Percentiles rank a stretch among this genome's conserved stretches.
Conservation (phyloP, 2,329 filamentous ascomycete species). For the Epichloe uncinata region DNA sequence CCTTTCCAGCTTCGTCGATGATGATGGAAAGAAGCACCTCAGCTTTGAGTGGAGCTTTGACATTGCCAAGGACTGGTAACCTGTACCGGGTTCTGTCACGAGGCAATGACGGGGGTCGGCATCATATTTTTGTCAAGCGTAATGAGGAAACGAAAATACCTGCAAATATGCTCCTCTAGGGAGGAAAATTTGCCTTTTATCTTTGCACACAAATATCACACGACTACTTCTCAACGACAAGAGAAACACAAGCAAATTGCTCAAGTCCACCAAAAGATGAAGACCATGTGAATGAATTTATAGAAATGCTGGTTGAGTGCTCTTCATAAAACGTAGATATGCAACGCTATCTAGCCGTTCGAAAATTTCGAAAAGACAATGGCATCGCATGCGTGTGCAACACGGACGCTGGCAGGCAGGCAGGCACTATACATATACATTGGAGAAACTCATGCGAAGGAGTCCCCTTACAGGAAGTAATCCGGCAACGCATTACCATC, state of each 20-base stretch:
- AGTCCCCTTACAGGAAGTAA: constrained; percentile 47
- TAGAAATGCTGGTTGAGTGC: neutral
- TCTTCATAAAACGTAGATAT: neutral
- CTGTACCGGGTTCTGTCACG: constrained; percentile 3
- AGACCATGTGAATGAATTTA: neutral
- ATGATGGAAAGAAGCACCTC: constrained; percentile 83
- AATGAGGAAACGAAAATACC: constrained; percentile 11
- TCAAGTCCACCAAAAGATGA: neutral
- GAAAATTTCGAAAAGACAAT: neutral
- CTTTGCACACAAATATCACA: neutral
- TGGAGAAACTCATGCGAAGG: neutral
- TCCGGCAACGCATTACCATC: constrained; percentile 52
- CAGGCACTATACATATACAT: neutral
- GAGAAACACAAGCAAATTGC: neutral
- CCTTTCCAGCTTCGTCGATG: constrained; percentile 81
- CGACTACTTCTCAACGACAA: neutral
- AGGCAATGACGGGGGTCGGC: neutral
- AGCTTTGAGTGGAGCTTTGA: constrained; percentile 94
- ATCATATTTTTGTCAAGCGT: constrained; percentile 7
- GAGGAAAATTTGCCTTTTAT: neutral
- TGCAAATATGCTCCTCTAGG: constrained; percentile 4
- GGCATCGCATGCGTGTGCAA: neutral
- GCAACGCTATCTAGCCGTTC: neutral
- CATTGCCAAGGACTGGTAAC: constrained; percentile 89
- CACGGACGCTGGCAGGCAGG: neutral